These are phyloP conservation scores for Castanopsis chinensis DNA, from an alignment of 306 rosid genomes.

Conservation along the genomic window DNA sequence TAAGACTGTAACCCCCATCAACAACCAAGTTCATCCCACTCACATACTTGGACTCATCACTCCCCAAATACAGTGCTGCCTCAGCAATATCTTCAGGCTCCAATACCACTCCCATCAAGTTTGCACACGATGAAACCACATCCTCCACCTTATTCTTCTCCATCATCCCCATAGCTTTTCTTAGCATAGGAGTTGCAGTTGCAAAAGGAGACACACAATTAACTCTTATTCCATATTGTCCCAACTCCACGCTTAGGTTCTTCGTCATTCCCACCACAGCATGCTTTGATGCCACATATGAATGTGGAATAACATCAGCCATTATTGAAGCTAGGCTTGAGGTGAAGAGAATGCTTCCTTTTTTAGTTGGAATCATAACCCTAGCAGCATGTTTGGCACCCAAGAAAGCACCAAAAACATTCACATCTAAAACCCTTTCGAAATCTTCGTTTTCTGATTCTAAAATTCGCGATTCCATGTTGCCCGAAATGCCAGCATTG, in stretches of 20 bases:
- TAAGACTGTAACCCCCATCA: no score
- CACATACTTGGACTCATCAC: slow-evolving; percentile 26
- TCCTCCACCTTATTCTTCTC: slow-evolving; percentile 14
- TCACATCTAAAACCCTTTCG: neutral
- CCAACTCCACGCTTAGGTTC: neutral
- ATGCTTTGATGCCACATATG: neutral
- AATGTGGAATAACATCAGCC: neutral
- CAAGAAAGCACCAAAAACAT: neutral
- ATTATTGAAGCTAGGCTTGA: neutral
- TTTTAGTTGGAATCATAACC: slow-evolving; percentile 17
- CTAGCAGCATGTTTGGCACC: slow-evolving; percentile 32
- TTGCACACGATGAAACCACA: slow-evolving; percentile 11
- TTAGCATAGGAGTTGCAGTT: neutral
- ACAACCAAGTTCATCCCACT: neutral
- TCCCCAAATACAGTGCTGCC: slow-evolving; percentile 32
- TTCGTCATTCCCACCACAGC: neutral
- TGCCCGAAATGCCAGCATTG: neutral
- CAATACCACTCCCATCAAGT: slow-evolving; percentile 28
- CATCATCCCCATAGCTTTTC: neutral
- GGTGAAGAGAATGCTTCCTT: neutral
- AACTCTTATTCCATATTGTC: neutral
- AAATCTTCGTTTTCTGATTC: neutral
- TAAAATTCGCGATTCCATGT: neutral
- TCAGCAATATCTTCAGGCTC: slow-evolving; percentile 33
- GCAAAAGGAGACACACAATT: neutral